phyloP scores from a whole-genome alignment of 495 filamentous ascomycete genomes.

The Tuber magnatum region DNA sequence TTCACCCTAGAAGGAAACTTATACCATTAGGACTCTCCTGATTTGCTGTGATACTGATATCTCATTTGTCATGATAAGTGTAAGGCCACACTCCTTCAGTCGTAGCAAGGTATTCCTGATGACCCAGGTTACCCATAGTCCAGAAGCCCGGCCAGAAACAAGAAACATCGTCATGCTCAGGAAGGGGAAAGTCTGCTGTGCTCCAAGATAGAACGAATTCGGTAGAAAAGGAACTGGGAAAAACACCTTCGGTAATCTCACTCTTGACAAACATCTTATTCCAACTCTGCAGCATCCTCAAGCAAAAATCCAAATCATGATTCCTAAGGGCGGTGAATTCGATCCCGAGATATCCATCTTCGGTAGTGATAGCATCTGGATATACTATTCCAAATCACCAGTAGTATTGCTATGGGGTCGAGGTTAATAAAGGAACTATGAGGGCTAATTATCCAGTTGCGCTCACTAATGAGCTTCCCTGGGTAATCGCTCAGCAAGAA shows the following conservation, averaged over 20 bases:
- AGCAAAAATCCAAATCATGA: slow-evolving; percentile 63
- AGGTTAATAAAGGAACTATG: slow-evolving; percentile 12
- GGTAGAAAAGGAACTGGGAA: not conserved
- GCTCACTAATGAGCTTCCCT: slow-evolving; percentile 58
- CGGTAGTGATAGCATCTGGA: slow-evolving; percentile 65
- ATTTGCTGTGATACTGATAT: slow-evolving; percentile 68
- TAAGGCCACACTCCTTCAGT: slow-evolving; percentile 74
- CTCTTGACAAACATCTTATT: slow-evolving; percentile 74
- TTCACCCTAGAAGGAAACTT: slow-evolving; percentile 64
- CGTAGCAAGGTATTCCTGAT: slow-evolving; percentile 61
- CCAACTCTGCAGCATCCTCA: slow-evolving; percentile 75
- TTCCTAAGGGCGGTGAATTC: slow-evolving; percentile 61
- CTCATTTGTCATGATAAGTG: slow-evolving; percentile 65
- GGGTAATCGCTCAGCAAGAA: slow-evolving; percentile 27
- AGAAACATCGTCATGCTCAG: slow-evolving; percentile 58
- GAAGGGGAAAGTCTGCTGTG: slow-evolving; percentile 64
- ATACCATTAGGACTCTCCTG: slow-evolving; percentile 57
- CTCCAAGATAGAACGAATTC: slow-evolving; percentile 8
- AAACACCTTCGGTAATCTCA: slow-evolving; percentile 54
- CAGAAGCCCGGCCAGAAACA: slow-evolving; percentile 80
- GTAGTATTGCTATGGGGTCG: slow-evolving; percentile 53
- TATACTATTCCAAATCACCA: slow-evolving; percentile 75
- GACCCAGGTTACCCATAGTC: slow-evolving; percentile 68
- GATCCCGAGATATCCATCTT: slow-evolving; percentile 59
- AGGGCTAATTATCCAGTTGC: not conserved